Base-by-base conservation (phyloP, 495 filamentous ascomycete species). In the Emericellopsis terricola region DNA sequence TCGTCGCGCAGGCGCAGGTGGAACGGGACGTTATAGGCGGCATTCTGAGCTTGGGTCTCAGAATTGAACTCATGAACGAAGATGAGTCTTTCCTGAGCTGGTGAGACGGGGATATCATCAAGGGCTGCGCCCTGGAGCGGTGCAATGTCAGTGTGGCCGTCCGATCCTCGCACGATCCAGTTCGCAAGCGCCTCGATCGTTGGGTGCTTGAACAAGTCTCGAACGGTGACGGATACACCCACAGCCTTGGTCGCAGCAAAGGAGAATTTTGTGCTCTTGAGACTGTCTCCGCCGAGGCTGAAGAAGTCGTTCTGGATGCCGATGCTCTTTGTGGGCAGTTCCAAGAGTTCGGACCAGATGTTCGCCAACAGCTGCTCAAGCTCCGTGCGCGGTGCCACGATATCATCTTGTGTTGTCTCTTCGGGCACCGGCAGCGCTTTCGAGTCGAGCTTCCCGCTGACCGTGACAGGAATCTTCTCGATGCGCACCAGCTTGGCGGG, bases 371-470 rank as follows among this genome's bases (percentile, higher is more conserved):
- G 6, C 6, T 11, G 23, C 23, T 26, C 23, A 26, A 26, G 6
- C 23, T 26, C 23, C 6, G 23, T 26, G 11, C 23, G 23, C 23
- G 23, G 23, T 26, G 23, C 6, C 23, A 26, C 23, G 11, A 26
- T 26, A 11, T 26, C 23, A 26, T 26, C 23, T 11, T 26, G 6
- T 6, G 11, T 11, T 26, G 23, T 26, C 6, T 26, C 23, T 6
- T 26, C 23, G 6, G 23, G 23, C 23, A 26, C 23, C 6, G 23
- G 23, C 23, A 60, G 27, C 49, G 43, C 46, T 5, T 44, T 50
- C 20, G 48, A 17, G 34, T 68, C 64, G 0, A 61, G 37, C 41
- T 73, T 72, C 0, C 45, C 44, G 6, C 51, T 50, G 9, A 30
- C 47, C 0, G 39, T 71, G 7, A 44, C 36, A 0, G 68, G 67